These are phyloP conservation scores for Penicillium lagena DNA, from an alignment of 495 filamentous ascomycete species.

Conservation along the genomic window DNA sequence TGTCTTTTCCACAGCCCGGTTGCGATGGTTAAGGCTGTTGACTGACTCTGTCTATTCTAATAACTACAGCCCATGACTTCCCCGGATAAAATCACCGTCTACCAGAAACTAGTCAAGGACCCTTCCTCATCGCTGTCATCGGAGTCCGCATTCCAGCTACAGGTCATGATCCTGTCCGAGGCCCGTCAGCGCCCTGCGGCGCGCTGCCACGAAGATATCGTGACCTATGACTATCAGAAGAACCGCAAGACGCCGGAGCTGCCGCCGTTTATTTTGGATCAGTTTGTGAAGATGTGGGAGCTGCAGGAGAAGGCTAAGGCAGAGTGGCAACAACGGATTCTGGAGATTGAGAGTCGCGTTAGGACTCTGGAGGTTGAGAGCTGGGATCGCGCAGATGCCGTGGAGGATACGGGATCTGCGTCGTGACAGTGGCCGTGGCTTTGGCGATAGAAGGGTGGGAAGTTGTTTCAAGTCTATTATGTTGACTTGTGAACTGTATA, in stretches of 20 bases:
- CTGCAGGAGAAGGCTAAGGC: constrained; percentile 58
- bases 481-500: too few species aligned
- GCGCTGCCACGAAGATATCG: constrained; percentile 72
- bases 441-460: too few species aligned
- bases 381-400: constrained; percentile 67
- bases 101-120: constrained; percentile 67
- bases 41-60: constrained; percentile 2
- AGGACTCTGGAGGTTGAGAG: constrained; percentile 59
- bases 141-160: constrained; percentile 48
- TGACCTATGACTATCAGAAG: constrained; percentile 74
- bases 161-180: constrained; percentile 71
- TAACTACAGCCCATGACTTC: constrained; percentile 70
- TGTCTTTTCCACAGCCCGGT: neutral
- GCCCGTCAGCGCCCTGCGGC: constrained; percentile 71
- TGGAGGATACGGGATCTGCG: constrained; percentile 62
- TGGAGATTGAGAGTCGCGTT: constrained; percentile 49
- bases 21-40: neutral
- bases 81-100: constrained; percentile 81
- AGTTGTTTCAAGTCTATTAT: too few species aligned
- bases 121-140: constrained; percentile 31
- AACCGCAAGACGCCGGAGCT: constrained; percentile 46
- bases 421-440: neutral
- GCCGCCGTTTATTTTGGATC: constrained; percentile 58
- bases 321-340: constrained; percentile 41
- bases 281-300: constrained; percentile 58